A percentile compares a stretch with the other conserved stretches of the same genome.
phyloP scores from a whole-genome alignment of 2,329 filamentous ascomycete species.

The Coniella lustricola region DNA sequence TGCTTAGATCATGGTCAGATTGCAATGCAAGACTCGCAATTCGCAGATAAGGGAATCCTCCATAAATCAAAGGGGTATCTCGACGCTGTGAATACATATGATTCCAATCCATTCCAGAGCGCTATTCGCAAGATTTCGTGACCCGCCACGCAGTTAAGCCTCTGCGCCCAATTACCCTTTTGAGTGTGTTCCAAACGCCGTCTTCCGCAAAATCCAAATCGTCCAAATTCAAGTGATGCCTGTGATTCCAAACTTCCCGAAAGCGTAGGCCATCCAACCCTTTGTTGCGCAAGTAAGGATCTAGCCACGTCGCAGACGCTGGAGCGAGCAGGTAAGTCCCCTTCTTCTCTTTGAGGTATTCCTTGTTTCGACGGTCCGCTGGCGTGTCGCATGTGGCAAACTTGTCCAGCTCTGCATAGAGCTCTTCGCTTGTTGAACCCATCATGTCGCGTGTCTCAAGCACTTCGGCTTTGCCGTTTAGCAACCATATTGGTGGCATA shows the following conservation, averaged over 20 bases:
- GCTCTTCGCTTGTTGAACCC: constrained; percentile 55
- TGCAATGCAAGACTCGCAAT: not conserved
- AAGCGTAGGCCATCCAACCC: constrained; percentile 54
- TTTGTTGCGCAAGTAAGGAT: constrained; percentile 54
- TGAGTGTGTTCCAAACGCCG: constrained; percentile 64
- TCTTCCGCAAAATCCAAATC: constrained; percentile 75
- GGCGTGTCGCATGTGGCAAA: constrained; percentile 58
- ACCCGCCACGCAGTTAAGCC: constrained; percentile 58
- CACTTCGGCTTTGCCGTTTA: constrained; percentile 68
- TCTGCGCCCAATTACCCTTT: constrained; percentile 57
- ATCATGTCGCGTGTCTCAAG: constrained; percentile 68
- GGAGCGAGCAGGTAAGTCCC: constrained; percentile 69
- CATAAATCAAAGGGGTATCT: constrained; percentile 12
- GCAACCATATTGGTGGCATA: constrained; percentile 71
- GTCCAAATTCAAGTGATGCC: constrained; percentile 66
- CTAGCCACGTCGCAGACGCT: constrained; percentile 62
- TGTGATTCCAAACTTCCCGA: constrained; percentile 62
- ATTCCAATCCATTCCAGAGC: constrained; percentile 2
- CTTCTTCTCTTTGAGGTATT: constrained; percentile 54
- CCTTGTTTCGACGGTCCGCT: constrained; percentile 45
- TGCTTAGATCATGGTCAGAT: not conserved
- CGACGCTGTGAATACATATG: constrained; percentile 4
- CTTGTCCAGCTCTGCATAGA: constrained; percentile 52
- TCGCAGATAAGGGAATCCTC: not conserved
- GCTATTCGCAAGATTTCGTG: constrained; percentile 48